Evolutionary conservation across 176 grass and related monocot species (phyloP), one percentile per base, ranked within the genome.

Genomic region (Panicum miliaceum): DNA sequence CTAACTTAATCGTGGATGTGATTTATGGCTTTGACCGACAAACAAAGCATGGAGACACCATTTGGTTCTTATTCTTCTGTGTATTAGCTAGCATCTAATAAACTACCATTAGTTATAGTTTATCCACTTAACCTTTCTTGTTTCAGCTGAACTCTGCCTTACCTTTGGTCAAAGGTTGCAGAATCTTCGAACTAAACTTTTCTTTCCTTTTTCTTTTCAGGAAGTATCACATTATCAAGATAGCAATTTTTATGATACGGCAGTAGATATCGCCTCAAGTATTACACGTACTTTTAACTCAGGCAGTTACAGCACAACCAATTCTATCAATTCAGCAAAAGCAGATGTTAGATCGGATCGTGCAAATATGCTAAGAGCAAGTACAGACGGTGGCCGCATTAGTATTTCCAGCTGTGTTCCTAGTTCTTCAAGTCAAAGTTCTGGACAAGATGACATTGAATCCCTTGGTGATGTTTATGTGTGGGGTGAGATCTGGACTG

Each of bases 381-480:
- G 92, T 88, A 84, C 84, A 8, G 86, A 87, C 32, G 82, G 83
- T 93, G 86, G 82, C 40, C 90, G 95, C 20, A 51, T 94, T 81
- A 94, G 92, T 82, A 88, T 90, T 91, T 97, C 95, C 11, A 97
- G 95, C 14, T 94, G 90, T 75, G 78, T 90, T 48, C 90, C 95
- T 77, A 92, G 95, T 71, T 89, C 78, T 63, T 89, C 90, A 57
- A 94, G 92, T 84, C 92, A 94, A 88, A 82, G 86, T 87, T 92
- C 88, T 83, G 90, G 85, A 40, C 81, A 66, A 62, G 95, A 93
- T 81, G 92, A 97, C 72, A 94, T 92, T 51, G 95, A 97, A 87
- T 94, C 92, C 26, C 86, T 97, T 85, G 90, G 95, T 74, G 95
- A 97, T 84, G 90, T 94, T 85, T 97, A 94, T 83, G 84, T 97